A percentile compares a stretch with the other conserved stretches of the same genome.
phyloP scores from a whole-genome alignment of 2,329 filamentous ascomycete genomes.

The Alternaria metachromatica region DNA sequence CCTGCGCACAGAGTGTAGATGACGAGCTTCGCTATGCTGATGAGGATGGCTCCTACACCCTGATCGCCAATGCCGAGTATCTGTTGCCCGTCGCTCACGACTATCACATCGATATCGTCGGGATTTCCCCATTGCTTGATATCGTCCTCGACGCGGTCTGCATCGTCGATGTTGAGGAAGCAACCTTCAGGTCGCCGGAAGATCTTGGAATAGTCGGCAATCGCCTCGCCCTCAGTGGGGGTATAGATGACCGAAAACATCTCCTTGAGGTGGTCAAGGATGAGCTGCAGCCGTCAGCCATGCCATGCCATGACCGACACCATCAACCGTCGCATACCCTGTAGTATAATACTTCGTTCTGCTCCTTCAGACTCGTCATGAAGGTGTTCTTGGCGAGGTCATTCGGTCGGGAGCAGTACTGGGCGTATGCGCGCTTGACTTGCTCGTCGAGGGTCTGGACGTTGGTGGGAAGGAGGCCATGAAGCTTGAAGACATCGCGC shows the following conservation, averaged over 20 bases:
- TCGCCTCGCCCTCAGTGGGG: constrained; percentile 87
- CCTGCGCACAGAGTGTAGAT: constrained; percentile 87
- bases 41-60: constrained; percentile 83
- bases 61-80: constrained; percentile 91
- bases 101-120: constrained; percentile 86
- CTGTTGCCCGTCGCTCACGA: constrained; percentile 76
- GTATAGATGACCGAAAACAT: constrained; percentile 94
- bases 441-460: constrained; percentile 80
- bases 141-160: constrained; percentile 69
- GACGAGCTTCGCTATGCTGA: constrained; percentile 82
- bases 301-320: background rate
- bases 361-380: constrained; percentile 81
- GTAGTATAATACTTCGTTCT: constrained; percentile 85
- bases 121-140: constrained; percentile 71
- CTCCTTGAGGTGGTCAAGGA: constrained; percentile 79
- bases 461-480: constrained; percentile 74
- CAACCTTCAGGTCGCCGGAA: constrained; percentile 83
- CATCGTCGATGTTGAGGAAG: constrained; percentile 76
- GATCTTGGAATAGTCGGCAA: constrained; percentile 79
- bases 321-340: constrained; percentile 56
- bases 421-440: constrained; percentile 76
- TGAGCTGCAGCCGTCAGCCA: constrained; percentile 58
- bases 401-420: constrained; percentile 69
- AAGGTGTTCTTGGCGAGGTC: constrained; percentile 86
- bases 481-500: constrained; percentile 71